A percentile compares a stretch with the other conserved stretches of the same genome.
Evolutionary conservation across 257 asterid species (phyloP).

Genomic region (Henckelia pumila): DNA sequence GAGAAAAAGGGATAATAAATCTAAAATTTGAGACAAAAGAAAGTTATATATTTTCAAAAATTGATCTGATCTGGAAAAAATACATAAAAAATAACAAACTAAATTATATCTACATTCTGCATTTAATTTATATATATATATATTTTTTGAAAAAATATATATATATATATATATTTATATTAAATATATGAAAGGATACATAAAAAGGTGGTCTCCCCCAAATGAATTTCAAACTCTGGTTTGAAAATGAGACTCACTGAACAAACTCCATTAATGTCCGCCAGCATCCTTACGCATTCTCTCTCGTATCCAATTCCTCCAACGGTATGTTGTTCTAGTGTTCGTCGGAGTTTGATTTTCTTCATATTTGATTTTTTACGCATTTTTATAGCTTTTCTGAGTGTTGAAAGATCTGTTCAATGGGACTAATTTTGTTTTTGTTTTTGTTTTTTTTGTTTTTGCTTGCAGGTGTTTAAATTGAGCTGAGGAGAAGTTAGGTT

Average conservation of each 20-base stretch:
- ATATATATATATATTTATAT: too few relatives aligned
- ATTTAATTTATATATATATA: too few relatives aligned
- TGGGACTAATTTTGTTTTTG: slow-evolving; percentile 16
- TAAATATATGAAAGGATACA: too few relatives aligned
- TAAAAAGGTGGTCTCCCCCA: not conserved
- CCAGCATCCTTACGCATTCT: not conserved
- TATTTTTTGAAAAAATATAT: too few relatives aligned
- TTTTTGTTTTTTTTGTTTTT: slow-evolving; percentile 14
- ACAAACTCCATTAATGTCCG: slow-evolving; percentile 24
- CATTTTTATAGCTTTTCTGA: not conserved
- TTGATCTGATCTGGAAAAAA: too few relatives aligned
- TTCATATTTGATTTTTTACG: too few relatives aligned
- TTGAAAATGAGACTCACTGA: slow-evolving; percentile 37
- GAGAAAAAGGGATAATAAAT: too few relatives aligned
- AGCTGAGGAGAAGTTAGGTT: slow-evolving; percentile 39
- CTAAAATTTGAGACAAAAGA: too few relatives aligned
- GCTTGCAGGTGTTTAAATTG: slow-evolving; percentile 29
- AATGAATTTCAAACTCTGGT: slow-evolving; percentile 24
- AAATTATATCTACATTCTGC: not conserved
- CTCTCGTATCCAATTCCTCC: not conserved
- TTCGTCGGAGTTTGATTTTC: not conserved
- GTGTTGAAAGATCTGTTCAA: slow-evolving; percentile 19
- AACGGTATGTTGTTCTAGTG: not conserved
- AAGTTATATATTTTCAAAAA: too few relatives aligned
- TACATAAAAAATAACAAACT: too few relatives aligned